These are phyloP conservation scores for Microthyrium microscopicum DNA, from an alignment of 2,329 filamentous ascomycete species.

Conservation along the genomic window DNA sequence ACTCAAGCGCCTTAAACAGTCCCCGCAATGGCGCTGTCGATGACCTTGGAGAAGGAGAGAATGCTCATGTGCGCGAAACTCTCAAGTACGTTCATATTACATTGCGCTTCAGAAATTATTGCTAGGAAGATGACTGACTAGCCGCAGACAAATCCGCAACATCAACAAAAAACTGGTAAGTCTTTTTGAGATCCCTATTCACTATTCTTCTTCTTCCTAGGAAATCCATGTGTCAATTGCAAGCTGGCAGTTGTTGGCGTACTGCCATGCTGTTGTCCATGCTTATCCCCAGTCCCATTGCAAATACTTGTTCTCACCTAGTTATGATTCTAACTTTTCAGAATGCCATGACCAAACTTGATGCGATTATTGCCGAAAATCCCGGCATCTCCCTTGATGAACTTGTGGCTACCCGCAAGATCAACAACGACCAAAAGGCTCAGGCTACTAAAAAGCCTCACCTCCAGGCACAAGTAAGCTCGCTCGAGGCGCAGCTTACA, in stretches of 20 bases:
- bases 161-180: slow-evolving; percentile 86
- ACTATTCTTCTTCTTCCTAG: too few species aligned
- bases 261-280: background rate
- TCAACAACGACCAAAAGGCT: slow-evolving; percentile 67
- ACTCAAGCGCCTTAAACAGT: slow-evolving; percentile 15
- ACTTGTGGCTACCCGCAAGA: slow-evolving; percentile 51
- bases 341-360: slow-evolving; percentile 57
- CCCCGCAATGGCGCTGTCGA: slow-evolving; percentile 24
- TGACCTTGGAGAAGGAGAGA: slow-evolving; percentile 49
- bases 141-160: slow-evolving; percentile 66
- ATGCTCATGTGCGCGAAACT: slow-evolving; percentile 69
- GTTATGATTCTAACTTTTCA: slow-evolving; percentile 17
- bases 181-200: slow-evolving; percentile 11
- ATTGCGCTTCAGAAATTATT: background rate
- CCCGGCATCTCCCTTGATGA: slow-evolving; percentile 56
- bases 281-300: background rate
- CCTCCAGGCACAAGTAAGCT: slow-evolving; percentile 49
- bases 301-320: background rate
- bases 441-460: slow-evolving; percentile 62
- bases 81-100: slow-evolving; percentile 49
- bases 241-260: too few species aligned
- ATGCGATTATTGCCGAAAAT: slow-evolving; percentile 52
- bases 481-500: slow-evolving; percentile 56
- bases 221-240: background rate
- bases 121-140: slow-evolving; percentile 2